Conservation (phyloP, 768 basidiomycete species). For the Lactarius psammicola region DNA sequence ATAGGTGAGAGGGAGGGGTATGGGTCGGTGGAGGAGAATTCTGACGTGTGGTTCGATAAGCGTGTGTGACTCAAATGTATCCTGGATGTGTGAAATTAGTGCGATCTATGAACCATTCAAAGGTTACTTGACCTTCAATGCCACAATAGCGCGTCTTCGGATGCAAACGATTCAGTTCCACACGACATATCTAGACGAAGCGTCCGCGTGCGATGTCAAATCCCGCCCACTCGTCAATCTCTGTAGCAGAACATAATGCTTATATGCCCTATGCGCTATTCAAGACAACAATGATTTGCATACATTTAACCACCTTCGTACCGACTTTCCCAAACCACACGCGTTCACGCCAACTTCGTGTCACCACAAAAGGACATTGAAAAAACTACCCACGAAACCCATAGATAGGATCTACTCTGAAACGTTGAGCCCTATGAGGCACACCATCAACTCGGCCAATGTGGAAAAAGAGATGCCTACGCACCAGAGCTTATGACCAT, state of each 20-base stretch:
- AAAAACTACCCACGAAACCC: neutral
- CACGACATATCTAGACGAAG: neutral
- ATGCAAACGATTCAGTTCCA: neutral
- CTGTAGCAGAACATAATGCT: neutral
- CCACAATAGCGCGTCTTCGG: neutral
- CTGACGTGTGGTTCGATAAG: too few relatives aligned
- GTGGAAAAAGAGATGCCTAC: neutral
- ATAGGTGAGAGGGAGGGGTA: too few relatives aligned
- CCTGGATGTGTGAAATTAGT: too few relatives aligned
- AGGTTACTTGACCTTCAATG: neutral
- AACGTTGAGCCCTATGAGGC: neutral
- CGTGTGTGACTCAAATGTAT: too few relatives aligned
- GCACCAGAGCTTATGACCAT: constrained; percentile 13
- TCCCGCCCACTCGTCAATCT: neutral
- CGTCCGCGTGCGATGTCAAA: neutral
- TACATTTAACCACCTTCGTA: neutral
- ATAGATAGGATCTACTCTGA: neutral
- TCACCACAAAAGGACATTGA: neutral
- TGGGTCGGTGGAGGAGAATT: too few relatives aligned
- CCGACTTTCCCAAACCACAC: neutral
- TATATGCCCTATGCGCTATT: neutral
- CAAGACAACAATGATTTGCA: constrained; percentile 2
- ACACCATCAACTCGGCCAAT: neutral
- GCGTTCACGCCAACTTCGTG: neutral
- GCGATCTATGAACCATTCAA: too few relatives aligned